These are phyloP conservation scores for Bryoerythrophyllum caledonicum DNA, from an alignment of 225 moss, liverwort and hornwort genomes.

Conservation along the genomic window DNA sequence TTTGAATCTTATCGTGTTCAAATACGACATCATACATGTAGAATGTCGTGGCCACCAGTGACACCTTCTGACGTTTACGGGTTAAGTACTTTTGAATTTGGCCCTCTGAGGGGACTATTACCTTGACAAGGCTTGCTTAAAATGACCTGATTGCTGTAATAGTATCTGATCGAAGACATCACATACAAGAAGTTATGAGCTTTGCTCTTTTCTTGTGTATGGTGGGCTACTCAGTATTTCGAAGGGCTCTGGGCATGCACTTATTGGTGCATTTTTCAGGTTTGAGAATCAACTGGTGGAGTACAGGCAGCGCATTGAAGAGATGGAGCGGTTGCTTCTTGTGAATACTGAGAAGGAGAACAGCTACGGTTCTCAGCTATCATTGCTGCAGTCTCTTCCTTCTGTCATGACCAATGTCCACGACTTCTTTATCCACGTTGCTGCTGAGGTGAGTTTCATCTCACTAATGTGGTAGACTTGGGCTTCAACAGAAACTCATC, in stretches of 20 bases:
- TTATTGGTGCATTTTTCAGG: slow-evolving; percentile 31
- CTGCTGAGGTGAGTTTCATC: slow-evolving; percentile 72
- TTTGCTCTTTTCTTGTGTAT: slow-evolving; percentile 6
- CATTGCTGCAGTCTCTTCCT: slow-evolving; percentile 86
- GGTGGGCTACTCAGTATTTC: slow-evolving; percentile 1
- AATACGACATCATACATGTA: too few relatives aligned
- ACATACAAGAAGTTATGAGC: not conserved
- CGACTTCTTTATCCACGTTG: slow-evolving; percentile 97
- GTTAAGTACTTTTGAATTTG: too few relatives aligned
- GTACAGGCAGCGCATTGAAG: slow-evolving; percentile 89
- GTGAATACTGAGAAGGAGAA: slow-evolving; percentile 68
- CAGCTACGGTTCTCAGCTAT: slow-evolving; percentile 71
- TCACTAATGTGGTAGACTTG: not conserved
- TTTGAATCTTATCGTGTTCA: too few relatives aligned
- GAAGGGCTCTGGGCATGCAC: slow-evolving; percentile 1
- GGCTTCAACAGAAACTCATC: not conserved
- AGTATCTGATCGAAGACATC: not conserved
- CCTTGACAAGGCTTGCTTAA: too few relatives aligned
- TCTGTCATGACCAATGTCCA: slow-evolving; percentile 97
- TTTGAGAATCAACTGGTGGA: slow-evolving; percentile 79
- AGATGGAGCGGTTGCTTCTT: slow-evolving; percentile 90
- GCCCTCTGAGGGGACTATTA: too few relatives aligned
- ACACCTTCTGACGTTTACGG: too few relatives aligned
- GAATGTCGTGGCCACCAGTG: too few relatives aligned
- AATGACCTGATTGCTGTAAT: not conserved